Evolutionary conservation across 306 rosid genomes (phyloP), one percentile per base, ranked within the genome.

Genomic region (Sechiopsis laciniata): DNA sequence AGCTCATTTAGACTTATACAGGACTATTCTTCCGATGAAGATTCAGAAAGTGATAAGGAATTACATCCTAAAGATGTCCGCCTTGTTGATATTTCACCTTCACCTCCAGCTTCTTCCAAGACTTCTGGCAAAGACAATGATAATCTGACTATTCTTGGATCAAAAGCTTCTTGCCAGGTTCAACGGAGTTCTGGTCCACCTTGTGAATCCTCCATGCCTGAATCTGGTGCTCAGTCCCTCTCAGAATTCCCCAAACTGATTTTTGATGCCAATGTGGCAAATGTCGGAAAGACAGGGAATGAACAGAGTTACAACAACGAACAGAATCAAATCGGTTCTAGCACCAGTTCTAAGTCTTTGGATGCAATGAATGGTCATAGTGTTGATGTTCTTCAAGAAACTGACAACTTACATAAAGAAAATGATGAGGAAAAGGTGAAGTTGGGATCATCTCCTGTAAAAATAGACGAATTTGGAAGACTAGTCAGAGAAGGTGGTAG

Each of bases 391-490:
- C 64, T 64, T 32, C 48, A 79, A 16, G 84, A 83, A 70, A 71
- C 69, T 73, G 76, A 53, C 72, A 54, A 63, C 71, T 71, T 81
- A 63, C 84, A 45, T 46, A 84, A 79, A 60, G 85, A 79, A 76
- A 77, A 65, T 65, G 88, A 77, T 50, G 84, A 75, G 61, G 83
- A 80, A 67, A 75, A 81, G 67, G 59, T 74, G 56, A 82, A 84
- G 78, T 15, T 71, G 55, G 84, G 84, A 77, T 52, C 75, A 50
- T 83, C 79, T 81, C 78, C 80, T 37, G 54, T 78, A 19, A 85
- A 87, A 82, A 89, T 89, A 62, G 99, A 94, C 79, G 84, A 91
- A 82, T 94, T 87, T 50, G 99, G 99, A 76, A 94, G 99, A 77
- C 75, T 89, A 78, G 81, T 75, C 13, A 85, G 80, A 79, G 99